Base-by-base conservation (phyloP, 805 yeast species). In the Nakazawaea wyomingensis region DNA sequence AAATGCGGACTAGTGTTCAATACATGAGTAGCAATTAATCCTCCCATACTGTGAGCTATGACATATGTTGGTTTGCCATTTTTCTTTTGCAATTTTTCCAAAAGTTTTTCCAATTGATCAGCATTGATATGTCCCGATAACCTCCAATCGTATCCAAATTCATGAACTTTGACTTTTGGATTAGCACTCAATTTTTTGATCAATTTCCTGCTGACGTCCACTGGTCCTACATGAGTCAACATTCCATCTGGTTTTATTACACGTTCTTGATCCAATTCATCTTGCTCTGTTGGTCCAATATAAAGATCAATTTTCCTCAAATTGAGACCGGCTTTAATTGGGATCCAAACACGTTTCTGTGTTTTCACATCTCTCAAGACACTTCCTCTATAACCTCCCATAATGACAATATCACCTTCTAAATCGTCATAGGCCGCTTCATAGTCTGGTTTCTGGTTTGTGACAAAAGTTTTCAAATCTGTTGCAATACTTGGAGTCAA, bases 71-170 rank as follows among this genome's bases (percentile, higher is more conserved):
- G 88, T 47, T 74, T 73, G 14, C 77, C 78, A 0, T 74, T 74
- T 31, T 55, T 53, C 20, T 61, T 54, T 9, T 74, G 68, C 21
- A 87, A 62, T 5, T 66, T 54, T 16, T 53, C 49, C 13, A 86
- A 58, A 38, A 68, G 69, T n/a, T 69, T 60, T 27, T 61, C 63
- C n/a, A 90, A 64, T 48, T 78, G 70, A 5, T 62, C 56, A 10
- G 85, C 66, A 16, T 71, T 64, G 4, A 79, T 58, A 33, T 78
- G 85, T 2, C 78, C 70, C 5, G 90, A 78, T 5, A 89, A 61
- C 53, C 97, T 73, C 97, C 97, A 90, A 64, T 90, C 97, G 60
- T 89, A 90, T n/a, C 96, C 95, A 62, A 82, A 90, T 44, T 83
- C 82, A 43, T 76, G 75, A 5, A 86, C 79, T 13, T 63, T 72